These are phyloP conservation scores for Glaciozyma martinii DNA, from an alignment of 768 basidiomycete species.

Conservation along the genomic window DNA sequence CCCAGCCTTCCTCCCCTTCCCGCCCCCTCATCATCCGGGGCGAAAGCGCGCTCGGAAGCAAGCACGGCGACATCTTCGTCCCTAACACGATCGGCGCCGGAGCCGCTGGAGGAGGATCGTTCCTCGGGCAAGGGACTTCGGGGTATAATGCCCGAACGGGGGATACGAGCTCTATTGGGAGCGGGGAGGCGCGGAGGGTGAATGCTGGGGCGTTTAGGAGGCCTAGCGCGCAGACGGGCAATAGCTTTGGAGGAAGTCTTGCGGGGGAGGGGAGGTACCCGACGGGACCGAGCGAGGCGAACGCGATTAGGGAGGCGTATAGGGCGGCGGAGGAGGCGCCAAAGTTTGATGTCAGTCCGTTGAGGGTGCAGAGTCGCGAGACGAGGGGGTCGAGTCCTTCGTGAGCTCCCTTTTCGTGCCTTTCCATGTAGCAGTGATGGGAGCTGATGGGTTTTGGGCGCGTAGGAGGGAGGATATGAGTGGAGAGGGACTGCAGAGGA, in stretches of 20 bases:
- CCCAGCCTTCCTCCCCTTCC: not conserved
- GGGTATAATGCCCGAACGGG: conserved; percentile 11
- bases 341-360: conserved; percentile 19
- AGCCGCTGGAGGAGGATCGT: conserved; percentile 6
- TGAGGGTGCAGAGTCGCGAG: not conserved
- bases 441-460: no score
- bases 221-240: not conserved
- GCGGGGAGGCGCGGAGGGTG: conserved; percentile 9
- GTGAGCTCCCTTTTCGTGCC: no score
- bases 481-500: no score
- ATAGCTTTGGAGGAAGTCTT: not conserved
- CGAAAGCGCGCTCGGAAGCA: conserved; percentile 3
- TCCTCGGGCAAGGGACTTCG: not conserved
- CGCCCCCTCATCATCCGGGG: conserved; percentile 2
- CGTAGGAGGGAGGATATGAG: no score
- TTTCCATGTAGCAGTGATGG: no score
- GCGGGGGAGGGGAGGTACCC: not conserved
- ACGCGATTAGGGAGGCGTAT: conserved; percentile 15
- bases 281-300: conserved; percentile 13
- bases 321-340: conserved; percentile 1
- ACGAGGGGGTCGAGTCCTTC: no score
- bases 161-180: not conserved
- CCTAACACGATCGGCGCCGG: conserved; percentile 3
- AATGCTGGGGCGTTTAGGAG: conserved; percentile 25
- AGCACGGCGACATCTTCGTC: conserved; percentile 24